These are phyloP conservation scores for Eutrema salsugineum DNA, from an alignment of 441 rosid genomes.

Conservation along the genomic window DNA sequence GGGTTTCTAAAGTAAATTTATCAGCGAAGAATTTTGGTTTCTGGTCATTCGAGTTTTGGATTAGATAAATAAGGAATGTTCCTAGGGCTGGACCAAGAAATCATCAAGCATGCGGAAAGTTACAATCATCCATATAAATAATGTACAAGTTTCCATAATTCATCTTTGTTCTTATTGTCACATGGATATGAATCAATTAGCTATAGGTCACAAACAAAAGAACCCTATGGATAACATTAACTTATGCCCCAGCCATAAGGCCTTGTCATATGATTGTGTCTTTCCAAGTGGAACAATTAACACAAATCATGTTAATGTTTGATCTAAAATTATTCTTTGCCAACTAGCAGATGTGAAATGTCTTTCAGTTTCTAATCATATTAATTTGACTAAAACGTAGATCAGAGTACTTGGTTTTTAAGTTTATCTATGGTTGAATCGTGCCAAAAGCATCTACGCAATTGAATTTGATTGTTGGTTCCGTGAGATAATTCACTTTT, in stretches of 20 bases:
- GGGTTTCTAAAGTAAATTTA: not conserved
- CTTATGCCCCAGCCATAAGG: conserved; percentile 15
- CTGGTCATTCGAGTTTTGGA: not conserved
- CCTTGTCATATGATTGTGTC: not conserved
- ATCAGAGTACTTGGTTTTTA: conserved; percentile 42
- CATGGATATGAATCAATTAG: conserved; percentile 15
- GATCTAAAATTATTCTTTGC: not conserved
- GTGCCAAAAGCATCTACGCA: conserved; percentile 48
- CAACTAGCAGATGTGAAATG: not conserved
- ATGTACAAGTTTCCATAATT: not conserved
- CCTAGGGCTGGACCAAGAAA: conserved; percentile 7
- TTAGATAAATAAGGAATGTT: not conserved
- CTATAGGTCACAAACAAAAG: not conserved
- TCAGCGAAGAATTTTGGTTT: not conserved
- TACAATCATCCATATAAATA: conserved; percentile 27
- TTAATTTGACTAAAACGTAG: conserved; percentile 51
- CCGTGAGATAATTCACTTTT: conserved; percentile 37
- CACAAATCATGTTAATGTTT: not conserved
- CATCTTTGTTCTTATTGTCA: conserved; percentile 23
- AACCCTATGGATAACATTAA: not conserved
- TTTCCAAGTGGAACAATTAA: not conserved
- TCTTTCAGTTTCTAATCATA: conserved; percentile 57
- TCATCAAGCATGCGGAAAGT: conserved; percentile 40
- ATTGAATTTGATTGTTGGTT: conserved; percentile 51
- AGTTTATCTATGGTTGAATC: conserved; percentile 42